Base-by-base conservation (phyloP, 345 rosid species). In the Syzygium aromaticum region DNA sequence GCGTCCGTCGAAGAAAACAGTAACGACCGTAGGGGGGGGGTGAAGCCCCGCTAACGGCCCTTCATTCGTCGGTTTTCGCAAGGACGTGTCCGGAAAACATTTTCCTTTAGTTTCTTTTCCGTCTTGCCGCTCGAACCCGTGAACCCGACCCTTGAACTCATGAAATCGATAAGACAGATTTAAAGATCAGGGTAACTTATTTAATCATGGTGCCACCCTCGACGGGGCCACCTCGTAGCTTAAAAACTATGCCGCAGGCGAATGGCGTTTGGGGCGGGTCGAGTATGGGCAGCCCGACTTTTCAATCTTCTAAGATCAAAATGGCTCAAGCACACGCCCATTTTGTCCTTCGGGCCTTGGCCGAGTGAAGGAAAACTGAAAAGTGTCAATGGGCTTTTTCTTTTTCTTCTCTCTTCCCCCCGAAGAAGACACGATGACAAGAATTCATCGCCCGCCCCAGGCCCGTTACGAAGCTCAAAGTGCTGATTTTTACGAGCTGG, bases 81-180 rank as follows among this genome's bases (percentile, higher is more conserved):
- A 23, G 43, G 3, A 3, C 0, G 77, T 64, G 21, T 64, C 43
- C 14, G 80, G 19, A 33, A 33, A 10, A n/a, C 7, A 38, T 73
- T 28, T 67, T 67, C 46, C 2, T 19, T 19, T 5, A 43, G 46
- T 5, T 6, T 43, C 7, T 43, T 43, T 43, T 43, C 46, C 46
- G 46, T 43, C 46, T 43, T 43, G 13, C 8, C 0, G 1, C 33
- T 61, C 19, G 8, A n/a, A 8, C 77, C 28, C 19, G 5, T 15
- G 11, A 64, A 38, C 5, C 17, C 11, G 3, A 19, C 13, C 12
- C 2, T 2, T 0, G 1, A 19, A 38, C 23, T 33, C 46, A 5
- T 33, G 78, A 33, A 8, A 1, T 67, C 0, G 46, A 67, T 2
- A 28, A 28, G 4, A 7, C 9, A 5, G 0, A 61, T 3, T 8